Conservation (phyloP, 2,329 filamentous ascomycete species). For the Clarireedia monteithiana region DNA sequence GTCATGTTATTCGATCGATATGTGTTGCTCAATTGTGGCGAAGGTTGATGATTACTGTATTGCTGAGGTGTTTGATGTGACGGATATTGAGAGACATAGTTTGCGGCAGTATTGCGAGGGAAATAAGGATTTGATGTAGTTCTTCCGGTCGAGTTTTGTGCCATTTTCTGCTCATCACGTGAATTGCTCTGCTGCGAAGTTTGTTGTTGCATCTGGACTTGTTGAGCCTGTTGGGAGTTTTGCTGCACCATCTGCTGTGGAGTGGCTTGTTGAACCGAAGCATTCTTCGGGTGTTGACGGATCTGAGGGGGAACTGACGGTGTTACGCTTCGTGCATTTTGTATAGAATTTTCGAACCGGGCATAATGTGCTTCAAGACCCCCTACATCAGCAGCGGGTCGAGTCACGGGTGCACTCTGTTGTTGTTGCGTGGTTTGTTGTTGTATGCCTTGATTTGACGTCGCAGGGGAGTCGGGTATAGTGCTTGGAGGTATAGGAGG, state of each 20-base stretch:
- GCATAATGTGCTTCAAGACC: slow-evolving; percentile 30
- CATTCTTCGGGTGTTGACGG: slow-evolving; percentile 21
- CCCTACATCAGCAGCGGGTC: slow-evolving; percentile 22
- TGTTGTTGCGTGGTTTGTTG: neutral
- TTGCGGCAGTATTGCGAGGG: slow-evolving; percentile 18
- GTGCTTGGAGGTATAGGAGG: slow-evolving; percentile 23
- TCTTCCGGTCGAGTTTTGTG: slow-evolving; percentile 17
- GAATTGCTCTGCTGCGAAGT: slow-evolving; percentile 21
- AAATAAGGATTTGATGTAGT: slow-evolving; percentile 24
- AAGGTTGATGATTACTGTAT: slow-evolving; percentile 24
- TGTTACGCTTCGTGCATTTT: slow-evolving; percentile 24
- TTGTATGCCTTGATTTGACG: slow-evolving; percentile 17
- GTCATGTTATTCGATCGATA: slow-evolving; percentile 21
- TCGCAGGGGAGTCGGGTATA: slow-evolving; percentile 24
- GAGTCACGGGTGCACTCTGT: slow-evolving; percentile 17
- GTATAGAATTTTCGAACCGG: slow-evolving; percentile 23
- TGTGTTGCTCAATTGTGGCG: slow-evolving; percentile 24
- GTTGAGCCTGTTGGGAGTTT: slow-evolving; percentile 6
- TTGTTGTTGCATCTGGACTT: slow-evolving; percentile 20
- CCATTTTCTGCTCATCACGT: slow-evolving; percentile 21
- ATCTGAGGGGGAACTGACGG: slow-evolving; percentile 19
- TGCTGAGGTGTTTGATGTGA: slow-evolving; percentile 26
- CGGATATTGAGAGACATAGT: slow-evolving; percentile 26
- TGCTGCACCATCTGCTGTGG: slow-evolving; percentile 19
- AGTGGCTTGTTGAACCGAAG: slow-evolving; percentile 21